Evolutionary conservation across 2,329 filamentous ascomycete genomes (phyloP).

Genomic region (Sarocladium brachiariae): DNA sequence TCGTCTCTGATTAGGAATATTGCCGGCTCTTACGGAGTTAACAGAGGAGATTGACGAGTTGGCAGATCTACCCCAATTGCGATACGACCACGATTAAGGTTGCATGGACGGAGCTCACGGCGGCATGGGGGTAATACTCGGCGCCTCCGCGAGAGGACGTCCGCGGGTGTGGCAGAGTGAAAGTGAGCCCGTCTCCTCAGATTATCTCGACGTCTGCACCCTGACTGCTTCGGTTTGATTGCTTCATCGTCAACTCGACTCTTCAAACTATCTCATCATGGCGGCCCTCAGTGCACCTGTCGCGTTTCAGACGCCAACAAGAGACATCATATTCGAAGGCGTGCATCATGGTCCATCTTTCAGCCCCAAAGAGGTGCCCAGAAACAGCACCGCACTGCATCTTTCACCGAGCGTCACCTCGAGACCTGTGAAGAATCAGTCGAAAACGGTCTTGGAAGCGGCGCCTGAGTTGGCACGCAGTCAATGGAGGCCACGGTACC

Average conservation of each 20-base stretch:
- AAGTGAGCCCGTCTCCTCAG: too few species aligned
- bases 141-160: too few species aligned
- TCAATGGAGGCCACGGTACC: constrained; percentile 8
- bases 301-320: neutral
- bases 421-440: too few species aligned
- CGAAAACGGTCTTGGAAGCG: neutral
- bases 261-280: neutral
- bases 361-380: neutral
- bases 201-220: too few species aligned
- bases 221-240: too few species aligned
- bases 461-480: neutral
- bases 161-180: too few species aligned
- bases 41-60: too few species aligned
- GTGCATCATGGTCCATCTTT: neutral
- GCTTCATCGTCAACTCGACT: too few species aligned
- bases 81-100: too few species aligned
- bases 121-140: too few species aligned
- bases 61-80: too few species aligned
- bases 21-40: neutral
- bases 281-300: neutral
- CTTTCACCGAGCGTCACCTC: neutral
- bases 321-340: neutral
- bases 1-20: neutral
- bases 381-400: neutral
- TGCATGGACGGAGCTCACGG: too few species aligned